Conservation (phyloP, 441 rosid species). For the Metrosideros polymorpha region DNA sequence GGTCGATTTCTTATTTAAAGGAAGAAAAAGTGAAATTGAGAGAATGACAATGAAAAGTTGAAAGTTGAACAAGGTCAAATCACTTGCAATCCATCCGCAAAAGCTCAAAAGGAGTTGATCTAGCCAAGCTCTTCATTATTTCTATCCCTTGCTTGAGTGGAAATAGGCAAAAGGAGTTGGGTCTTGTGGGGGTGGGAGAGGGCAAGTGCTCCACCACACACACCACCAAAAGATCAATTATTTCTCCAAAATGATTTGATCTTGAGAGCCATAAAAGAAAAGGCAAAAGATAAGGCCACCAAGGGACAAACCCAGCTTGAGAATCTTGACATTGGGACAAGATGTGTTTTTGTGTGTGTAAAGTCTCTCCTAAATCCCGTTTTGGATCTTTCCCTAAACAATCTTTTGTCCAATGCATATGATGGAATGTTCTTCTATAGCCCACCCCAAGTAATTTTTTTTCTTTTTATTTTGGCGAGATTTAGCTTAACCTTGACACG, state of each 20-base stretch:
- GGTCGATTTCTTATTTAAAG: not conserved
- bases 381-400: not conserved
- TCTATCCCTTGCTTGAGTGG: not conserved
- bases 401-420: not conserved
- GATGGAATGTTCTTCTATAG: not conserved
- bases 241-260: not conserved
- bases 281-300: slow-evolving; percentile 2
- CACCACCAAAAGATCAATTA: not conserved
- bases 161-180: not conserved
- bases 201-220: slow-evolving; percentile 6
- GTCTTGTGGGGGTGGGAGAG: not conserved
- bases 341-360: not conserved
- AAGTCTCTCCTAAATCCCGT: not conserved
- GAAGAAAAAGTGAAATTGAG: not conserved
- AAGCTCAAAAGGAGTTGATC: not conserved
- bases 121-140: not conserved
- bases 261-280: not conserved
- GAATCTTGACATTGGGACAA: slow-evolving; percentile 23
- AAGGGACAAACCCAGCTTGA: slow-evolving; percentile 17
- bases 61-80: not conserved
- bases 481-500: not conserved
- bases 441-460: not conserved
- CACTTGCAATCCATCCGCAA: not conserved
- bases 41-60: not conserved
- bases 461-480: not conserved